Evolutionary conservation across 2,329 filamentous ascomycete species (phyloP), one percentile per base, ranked within the genome.

Genomic region (Orbilia blumenaviensis): DNA sequence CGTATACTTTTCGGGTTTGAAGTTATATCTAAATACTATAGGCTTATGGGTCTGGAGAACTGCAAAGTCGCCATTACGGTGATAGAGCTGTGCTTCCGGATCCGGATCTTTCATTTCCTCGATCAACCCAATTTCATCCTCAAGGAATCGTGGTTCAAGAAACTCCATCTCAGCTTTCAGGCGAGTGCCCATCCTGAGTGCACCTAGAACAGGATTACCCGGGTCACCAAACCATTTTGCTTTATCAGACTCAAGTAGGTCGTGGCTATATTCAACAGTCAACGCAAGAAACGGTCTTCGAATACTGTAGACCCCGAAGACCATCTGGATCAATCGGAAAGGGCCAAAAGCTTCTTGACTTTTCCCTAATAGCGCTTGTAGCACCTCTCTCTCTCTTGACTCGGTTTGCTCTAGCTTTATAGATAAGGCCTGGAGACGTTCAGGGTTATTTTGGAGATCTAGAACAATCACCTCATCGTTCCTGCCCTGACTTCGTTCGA

Each of bases 151-250:
- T n/a, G 14, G 54, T 27, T 62, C 56, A 2, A 71, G 54, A 27
- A 52, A 23, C 25, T 63, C 66, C 56, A 62, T 41, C 25, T 54
- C 18, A 29, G 56, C 56, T 46, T 63, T 71, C n/a, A 56, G 16
- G 4, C 46, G 44, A 10, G 46, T 63, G 7, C 66, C 66, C 14
- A 44, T 36, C 32, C 56, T 42, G 2, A 71, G 29, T 21, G 56
- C 56, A 5, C 23, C 1, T 6, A 62, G 8, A 16, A 36, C 9
- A 23, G 50, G 27, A 27, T 34, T 46, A 25, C 50, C 44, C 3
- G 23, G 6, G 4, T 18, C 8, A 14, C 56, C 52, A 29, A 52
- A 61, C n/a, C n/a, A n/a, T n/a, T n/a, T n/a, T n/a, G n/a, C n/a
- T n/a, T n/a, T n/a, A n/a, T n/a, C n/a, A n/a, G n/a, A n/a, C n/a